Conservation (phyloP, 2,329 filamentous ascomycete genomes). For the Fusarium illudens region DNA sequence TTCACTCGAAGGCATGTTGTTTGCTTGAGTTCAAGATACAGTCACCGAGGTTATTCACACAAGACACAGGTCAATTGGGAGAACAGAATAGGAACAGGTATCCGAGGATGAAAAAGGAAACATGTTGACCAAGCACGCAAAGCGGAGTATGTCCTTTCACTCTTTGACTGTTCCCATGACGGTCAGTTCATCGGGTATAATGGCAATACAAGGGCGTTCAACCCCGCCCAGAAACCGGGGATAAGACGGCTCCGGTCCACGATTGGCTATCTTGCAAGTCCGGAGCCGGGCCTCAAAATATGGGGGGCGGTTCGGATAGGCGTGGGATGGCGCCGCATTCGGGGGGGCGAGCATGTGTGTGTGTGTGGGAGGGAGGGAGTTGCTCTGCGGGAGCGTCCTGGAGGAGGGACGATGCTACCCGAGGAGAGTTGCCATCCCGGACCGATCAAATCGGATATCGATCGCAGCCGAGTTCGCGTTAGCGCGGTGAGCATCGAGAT, state of each 20-base stretch:
- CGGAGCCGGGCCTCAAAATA: constrained; percentile 40
- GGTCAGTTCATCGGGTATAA: constrained; percentile 1
- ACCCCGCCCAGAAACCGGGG: constrained; percentile 26
- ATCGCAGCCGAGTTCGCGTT: constrained; percentile 16
- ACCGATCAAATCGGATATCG: constrained; percentile 24
- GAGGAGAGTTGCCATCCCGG: constrained; percentile 3
- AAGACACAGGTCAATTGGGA: constrained; percentile 9
- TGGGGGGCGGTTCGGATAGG: constrained; percentile 16
- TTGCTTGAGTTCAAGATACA: not conserved
- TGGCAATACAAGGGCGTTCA: constrained; percentile 11
- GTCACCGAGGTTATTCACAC: constrained; percentile 28
- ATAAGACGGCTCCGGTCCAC: constrained; percentile 15
- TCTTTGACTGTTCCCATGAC: constrained; percentile 30
- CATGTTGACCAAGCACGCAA: constrained; percentile 8
- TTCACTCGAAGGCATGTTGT: constrained; percentile 38
- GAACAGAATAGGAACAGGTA: not conserved
- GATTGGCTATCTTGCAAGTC: constrained; percentile 28
- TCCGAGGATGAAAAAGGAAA: constrained; percentile 4
- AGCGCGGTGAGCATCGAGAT: constrained; percentile 15
- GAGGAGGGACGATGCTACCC: constrained; percentile 14
- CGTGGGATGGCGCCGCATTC: constrained; percentile 29
- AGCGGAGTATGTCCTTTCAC: constrained; percentile 14
- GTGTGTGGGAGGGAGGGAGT: not conserved
- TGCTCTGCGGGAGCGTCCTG: constrained; percentile 17
- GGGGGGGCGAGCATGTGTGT: constrained; percentile 21